Evolutionary conservation across 164 flowering plant genomes (phyloP).

Genomic region (Nymphaea thermarum): DNA sequence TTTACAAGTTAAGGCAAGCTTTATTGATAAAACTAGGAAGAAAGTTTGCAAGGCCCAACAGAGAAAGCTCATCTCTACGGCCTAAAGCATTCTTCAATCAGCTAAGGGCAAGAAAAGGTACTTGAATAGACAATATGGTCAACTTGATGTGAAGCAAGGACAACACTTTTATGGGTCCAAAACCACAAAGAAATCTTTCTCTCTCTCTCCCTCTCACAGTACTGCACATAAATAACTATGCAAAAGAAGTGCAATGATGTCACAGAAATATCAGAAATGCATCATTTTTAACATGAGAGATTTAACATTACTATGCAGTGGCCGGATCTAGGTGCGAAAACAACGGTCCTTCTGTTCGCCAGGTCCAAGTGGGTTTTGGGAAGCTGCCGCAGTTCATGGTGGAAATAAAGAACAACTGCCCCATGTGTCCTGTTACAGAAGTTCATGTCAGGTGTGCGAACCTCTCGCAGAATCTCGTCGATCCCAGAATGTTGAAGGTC

Average conservation of each 20-base stretch:
- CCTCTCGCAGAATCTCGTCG: constrained; percentile 30
- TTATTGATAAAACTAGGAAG: too few relatives aligned
- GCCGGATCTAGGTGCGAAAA: constrained; percentile 17
- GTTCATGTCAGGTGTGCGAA: constrained; percentile 34
- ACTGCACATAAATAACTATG: too few relatives aligned
- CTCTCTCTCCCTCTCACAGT: constrained; percentile 1
- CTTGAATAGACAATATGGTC: too few relatives aligned
- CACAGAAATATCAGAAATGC: background rate
- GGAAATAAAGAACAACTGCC: constrained; percentile 31
- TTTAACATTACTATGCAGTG: constrained; percentile 14
- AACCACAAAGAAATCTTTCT: constrained; percentile 12
- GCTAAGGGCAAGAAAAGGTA: too few relatives aligned
- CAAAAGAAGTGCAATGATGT: background rate
- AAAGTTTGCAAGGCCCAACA: too few relatives aligned
- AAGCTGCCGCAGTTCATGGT: constrained; percentile 28
- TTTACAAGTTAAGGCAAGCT: too few relatives aligned
- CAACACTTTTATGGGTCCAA: too few relatives aligned
- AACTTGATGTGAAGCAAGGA: too few relatives aligned
- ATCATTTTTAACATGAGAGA: background rate
- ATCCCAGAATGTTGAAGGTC: constrained; percentile 32
- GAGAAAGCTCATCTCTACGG: too few relatives aligned
- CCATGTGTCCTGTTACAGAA: constrained; percentile 41
- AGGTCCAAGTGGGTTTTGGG: constrained; percentile 26
- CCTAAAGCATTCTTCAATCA: too few relatives aligned
- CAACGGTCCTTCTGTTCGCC: constrained; percentile 24